These are phyloP conservation scores for Candida jianshihensis DNA, from an alignment of 805 yeast species.

Conservation along the genomic window DNA sequence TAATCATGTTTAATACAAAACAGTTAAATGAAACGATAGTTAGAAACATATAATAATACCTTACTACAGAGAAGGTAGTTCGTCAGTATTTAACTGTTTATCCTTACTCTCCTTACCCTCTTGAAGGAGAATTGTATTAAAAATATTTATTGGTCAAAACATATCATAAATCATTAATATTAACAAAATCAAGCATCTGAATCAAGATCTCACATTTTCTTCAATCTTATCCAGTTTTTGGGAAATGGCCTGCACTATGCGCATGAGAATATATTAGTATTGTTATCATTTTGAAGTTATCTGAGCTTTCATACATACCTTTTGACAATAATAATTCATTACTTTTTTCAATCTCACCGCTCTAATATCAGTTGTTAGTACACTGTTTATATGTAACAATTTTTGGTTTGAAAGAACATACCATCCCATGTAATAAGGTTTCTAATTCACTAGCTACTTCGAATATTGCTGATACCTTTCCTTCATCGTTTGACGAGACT, in stretches of 20 bases:
- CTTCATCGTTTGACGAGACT: neutral
- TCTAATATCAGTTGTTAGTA: slow-evolving; percentile 3
- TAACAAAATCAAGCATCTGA: neutral
- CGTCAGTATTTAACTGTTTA: too few relatives aligned
- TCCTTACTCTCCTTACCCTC: too few relatives aligned
- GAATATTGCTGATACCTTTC: slow-evolving; percentile 20
- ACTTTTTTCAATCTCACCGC: slow-evolving; percentile 16
- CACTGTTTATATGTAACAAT: neutral
- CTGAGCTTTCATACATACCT: slow-evolving; percentile 7
- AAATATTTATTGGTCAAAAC: too few relatives aligned
- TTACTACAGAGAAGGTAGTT: too few relatives aligned
- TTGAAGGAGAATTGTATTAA: too few relatives aligned
- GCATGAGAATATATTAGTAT: slow-evolving; percentile 7
- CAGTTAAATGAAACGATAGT: too few relatives aligned
- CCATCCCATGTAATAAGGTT: slow-evolving; percentile 16
- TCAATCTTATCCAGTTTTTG: slow-evolving; percentile 20
- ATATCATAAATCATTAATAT: too few relatives aligned
- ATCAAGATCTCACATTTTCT: slow-evolving; percentile 4
- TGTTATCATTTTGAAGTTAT: neutral
- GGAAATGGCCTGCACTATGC: slow-evolving; percentile 18
- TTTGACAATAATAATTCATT: slow-evolving; percentile 14
- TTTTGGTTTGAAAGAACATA: slow-evolving; percentile 5
- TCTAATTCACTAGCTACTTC: slow-evolving; percentile 27
- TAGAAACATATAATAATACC: too few relatives aligned
- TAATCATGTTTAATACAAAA: too few relatives aligned